Conservation (phyloP, 169 alveolate genomes). For the Cryptosporidium ryanae region DNA sequence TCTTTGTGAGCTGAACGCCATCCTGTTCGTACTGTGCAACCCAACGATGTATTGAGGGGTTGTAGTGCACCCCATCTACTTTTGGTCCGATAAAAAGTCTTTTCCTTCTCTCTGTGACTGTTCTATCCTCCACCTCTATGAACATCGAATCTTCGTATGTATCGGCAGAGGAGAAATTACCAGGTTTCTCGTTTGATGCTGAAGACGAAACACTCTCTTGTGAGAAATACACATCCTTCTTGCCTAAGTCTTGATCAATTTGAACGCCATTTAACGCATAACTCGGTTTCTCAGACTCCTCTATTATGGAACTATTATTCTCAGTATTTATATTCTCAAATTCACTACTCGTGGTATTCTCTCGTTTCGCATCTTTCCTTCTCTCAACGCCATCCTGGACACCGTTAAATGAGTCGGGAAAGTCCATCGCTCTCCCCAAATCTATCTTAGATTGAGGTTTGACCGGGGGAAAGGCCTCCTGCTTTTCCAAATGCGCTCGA, state of each 20-base stretch:
- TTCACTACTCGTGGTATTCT: not conserved
- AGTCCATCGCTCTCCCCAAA: not conserved
- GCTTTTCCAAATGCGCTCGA: too few species aligned
- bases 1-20: slow-evolving; percentile 39
- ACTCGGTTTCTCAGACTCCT: not conserved
- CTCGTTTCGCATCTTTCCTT: not conserved
- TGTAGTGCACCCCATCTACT: slow-evolving; percentile 53
- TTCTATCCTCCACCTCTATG: slow-evolving; percentile 49
- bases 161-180: not conserved
- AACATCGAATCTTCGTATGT: slow-evolving; percentile 31
- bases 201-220: slow-evolving; percentile 24
- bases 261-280: not conserved
- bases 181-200: not conserved
- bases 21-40: slow-evolving; percentile 67
- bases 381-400: not conserved
- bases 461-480: not conserved
- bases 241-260: not conserved
- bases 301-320: not conserved
- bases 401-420: not conserved
- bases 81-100: slow-evolving; percentile 70
- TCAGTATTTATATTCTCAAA: not conserved
- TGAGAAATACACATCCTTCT: not conserved
- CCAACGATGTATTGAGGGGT: slow-evolving; percentile 70
- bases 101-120: slow-evolving; percentile 28
- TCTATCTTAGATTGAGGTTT: not conserved